Conservation (phyloP, 768 basidiomycete genomes). For the Boletus pseudopeckii region DNA sequence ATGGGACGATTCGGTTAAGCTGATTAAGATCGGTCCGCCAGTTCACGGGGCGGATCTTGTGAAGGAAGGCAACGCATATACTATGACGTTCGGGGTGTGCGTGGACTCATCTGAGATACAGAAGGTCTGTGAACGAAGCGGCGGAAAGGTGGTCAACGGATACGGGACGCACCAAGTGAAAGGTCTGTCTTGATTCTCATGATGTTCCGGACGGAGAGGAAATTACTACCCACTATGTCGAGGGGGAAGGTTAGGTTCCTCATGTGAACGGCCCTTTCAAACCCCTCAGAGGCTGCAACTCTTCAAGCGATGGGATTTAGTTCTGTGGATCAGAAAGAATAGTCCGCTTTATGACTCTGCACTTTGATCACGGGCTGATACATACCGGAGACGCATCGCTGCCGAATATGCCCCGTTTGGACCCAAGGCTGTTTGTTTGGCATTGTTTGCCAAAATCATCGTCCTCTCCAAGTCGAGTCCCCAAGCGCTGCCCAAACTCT, state of each 20-base stretch:
- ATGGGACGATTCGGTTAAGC: constrained; percentile 4
- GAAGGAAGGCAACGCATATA: constrained; percentile 17
- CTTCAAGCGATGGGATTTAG: constrained; percentile 2
- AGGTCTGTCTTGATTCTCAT: constrained; percentile 13
- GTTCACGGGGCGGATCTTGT: constrained; percentile 25
- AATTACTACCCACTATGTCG: constrained; percentile 1
- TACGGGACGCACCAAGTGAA: constrained; percentile 10
- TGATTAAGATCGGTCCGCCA: constrained; percentile 14
- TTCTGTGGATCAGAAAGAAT: not conserved
- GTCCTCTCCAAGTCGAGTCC: not conserved
- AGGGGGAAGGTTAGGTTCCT: constrained; percentile 13
- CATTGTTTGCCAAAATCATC: constrained; percentile 2
- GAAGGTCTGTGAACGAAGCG: constrained; percentile 14
- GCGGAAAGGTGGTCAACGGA: constrained; percentile 11
- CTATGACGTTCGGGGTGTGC: constrained; percentile 15
- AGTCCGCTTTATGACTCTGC: not conserved
- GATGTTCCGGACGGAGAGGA: not conserved
- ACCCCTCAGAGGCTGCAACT: not conserved
- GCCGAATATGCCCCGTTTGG: not conserved
- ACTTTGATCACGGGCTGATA: not conserved
- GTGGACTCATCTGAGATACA: not conserved
- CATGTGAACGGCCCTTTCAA: constrained; percentile 13
- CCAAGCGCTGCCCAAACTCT: not conserved
- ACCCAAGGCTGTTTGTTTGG: not conserved
- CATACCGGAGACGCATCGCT: not conserved